Conservation (phyloP, 106 monocot genomes). For the Hemerocallis citrina region DNA sequence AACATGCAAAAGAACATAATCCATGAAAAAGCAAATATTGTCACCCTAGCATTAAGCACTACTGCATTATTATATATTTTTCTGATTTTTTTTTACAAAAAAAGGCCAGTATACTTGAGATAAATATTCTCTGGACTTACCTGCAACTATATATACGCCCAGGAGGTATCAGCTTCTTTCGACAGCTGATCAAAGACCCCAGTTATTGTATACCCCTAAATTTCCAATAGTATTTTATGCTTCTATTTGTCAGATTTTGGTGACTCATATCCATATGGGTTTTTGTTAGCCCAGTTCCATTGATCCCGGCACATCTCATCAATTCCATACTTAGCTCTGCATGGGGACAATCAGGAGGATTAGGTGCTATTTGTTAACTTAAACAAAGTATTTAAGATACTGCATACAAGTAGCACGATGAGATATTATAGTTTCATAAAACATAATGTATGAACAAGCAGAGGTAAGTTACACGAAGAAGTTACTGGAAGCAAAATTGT, state of each 20-base stretch:
- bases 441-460: no score
- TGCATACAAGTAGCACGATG: neutral
- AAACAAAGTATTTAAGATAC: neutral
- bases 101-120: neutral
- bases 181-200: neutral
- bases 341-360: neutral
- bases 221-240: neutral
- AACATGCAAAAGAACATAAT: neutral
- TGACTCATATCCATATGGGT: conserved; percentile 68
- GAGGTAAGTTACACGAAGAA: no score
- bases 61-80: neutral
- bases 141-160: conserved; percentile 7
- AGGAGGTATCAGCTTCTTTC: conserved; percentile 10
- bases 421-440: no score
- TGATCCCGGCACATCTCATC: conserved; percentile 90
- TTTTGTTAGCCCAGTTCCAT: conserved; percentile 92
- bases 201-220: neutral
- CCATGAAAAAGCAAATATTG: neutral
- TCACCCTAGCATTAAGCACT: neutral
- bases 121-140: conserved; percentile 3
- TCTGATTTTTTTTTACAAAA: conserved; percentile 6
- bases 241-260: conserved; percentile 31
- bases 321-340: conserved; percentile 75
- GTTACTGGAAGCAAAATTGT: neutral
- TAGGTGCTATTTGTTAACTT: neutral